Evolutionary conservation across 2,329 filamentous ascomycete species (phyloP).

Genomic region (Penicillium sp.): DNA sequence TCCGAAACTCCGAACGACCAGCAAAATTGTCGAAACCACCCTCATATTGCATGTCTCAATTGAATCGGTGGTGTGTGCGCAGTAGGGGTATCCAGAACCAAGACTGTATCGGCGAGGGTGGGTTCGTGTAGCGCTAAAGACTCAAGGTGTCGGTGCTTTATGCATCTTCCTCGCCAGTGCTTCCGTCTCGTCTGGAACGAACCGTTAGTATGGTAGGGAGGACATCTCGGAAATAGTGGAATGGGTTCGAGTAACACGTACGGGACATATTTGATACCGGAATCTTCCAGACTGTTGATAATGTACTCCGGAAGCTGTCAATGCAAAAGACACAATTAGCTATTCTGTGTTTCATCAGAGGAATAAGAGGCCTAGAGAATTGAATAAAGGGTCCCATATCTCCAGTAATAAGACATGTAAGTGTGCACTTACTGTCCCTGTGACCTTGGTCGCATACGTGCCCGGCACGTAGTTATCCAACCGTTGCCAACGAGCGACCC

Average conservation of each 20-base stretch:
- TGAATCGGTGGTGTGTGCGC: constrained; percentile 2
- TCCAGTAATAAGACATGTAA: not conserved
- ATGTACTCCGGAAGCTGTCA: constrained; percentile 56
- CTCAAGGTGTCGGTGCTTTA: constrained; percentile 17
- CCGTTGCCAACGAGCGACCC: constrained; percentile 96
- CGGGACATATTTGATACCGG: constrained; percentile 61
- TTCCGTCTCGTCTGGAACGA: constrained; percentile 44
- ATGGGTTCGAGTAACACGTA: constrained; percentile 30
- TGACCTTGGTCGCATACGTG: constrained; percentile 93
- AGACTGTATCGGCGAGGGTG: constrained; percentile 4
- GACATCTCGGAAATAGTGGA: not conserved
- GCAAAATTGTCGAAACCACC: constrained; percentile 6
- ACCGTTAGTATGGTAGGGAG: constrained; percentile 4
- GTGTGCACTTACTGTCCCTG: constrained; percentile 60
- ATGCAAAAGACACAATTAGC: constrained; percentile 1
- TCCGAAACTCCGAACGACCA: constrained; percentile 20
- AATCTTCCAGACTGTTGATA: constrained; percentile 54
- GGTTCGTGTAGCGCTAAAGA: constrained; percentile 3
- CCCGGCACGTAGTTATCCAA: constrained; percentile 84
- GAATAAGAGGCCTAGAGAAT: not conserved
- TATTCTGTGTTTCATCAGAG: not conserved
- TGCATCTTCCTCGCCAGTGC: constrained; percentile 44
- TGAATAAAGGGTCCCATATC: not conserved
- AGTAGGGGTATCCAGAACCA: constrained; percentile 10
- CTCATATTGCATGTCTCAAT: not conserved